A percentile compares a stretch with the other conserved stretches of the same genome.
Conservation (phyloP, 2,329 filamentous ascomycete species). For the Aureobasidium mangrovei region DNA sequence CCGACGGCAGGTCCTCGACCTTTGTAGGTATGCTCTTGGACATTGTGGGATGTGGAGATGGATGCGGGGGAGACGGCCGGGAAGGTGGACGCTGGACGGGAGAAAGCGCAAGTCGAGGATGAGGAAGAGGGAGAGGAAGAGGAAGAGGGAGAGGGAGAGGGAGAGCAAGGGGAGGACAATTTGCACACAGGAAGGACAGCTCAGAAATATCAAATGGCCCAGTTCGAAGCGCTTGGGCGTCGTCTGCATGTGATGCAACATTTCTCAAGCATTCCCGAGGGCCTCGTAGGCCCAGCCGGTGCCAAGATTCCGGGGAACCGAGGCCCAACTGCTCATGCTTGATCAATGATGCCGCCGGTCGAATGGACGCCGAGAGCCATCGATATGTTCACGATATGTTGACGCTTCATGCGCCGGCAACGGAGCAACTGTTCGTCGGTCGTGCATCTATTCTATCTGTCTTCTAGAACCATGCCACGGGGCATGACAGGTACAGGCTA, state of each 20-base stretch:
- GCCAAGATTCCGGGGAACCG: conserved; percentile 1
- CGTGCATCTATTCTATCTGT: not conserved
- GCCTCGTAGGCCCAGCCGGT: not conserved
- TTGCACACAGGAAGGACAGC: not conserved
- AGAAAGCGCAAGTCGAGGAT: not conserved
- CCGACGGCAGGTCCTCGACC: conserved; percentile 24
- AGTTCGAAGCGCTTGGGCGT: not conserved
- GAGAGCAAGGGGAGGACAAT: not conserved
- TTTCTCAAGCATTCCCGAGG: conserved; percentile 4
- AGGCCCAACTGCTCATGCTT: not conserved
- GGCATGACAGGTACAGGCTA: not conserved
- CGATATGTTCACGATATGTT: no score
- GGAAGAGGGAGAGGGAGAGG: not conserved
- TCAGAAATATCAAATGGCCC: not conserved
- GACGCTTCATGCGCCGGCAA: not conserved
- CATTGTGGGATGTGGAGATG: conserved; percentile 5
- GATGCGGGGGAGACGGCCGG: not conserved
- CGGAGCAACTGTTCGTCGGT: not conserved
- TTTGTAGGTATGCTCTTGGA: conserved; percentile 6
- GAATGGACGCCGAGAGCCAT: conserved; percentile 5
- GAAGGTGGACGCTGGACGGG: not conserved
- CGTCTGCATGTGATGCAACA: conserved; percentile 11
- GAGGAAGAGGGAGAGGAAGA: not conserved
- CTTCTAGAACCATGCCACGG: not conserved
- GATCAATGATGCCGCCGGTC: not conserved